Conservation (phyloP, 1,139 yeast genomes). For the Hemisphaericaspora xylofermentans region DNA sequence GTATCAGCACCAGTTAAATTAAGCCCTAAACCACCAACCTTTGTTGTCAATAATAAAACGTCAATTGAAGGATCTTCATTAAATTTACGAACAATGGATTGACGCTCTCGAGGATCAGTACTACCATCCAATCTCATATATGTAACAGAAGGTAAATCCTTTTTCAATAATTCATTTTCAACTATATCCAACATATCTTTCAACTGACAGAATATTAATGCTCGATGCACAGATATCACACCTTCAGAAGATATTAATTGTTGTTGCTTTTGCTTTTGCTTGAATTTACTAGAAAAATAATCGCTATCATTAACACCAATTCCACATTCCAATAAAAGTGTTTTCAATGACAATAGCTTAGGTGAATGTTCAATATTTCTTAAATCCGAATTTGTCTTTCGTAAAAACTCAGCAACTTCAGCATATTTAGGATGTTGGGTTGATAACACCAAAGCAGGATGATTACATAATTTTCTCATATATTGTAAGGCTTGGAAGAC, state of each 20-base stretch:
- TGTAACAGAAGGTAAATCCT: constrained; percentile 85
- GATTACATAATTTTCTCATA: constrained; percentile 95
- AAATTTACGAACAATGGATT: constrained; percentile 85
- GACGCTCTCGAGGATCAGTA: constrained; percentile 90
- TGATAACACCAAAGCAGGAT: constrained; percentile 89
- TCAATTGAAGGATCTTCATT: constrained; percentile 97
- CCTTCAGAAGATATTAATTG: constrained; percentile 54
- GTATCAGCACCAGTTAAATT: constrained; percentile 98
- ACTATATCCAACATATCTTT: constrained; percentile 98
- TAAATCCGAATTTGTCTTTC: constrained; percentile 57
- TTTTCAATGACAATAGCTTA: constrained; percentile 79
- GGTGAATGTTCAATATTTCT: constrained; percentile 87
- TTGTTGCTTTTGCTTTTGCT: constrained; percentile 30
- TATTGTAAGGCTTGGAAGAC: constrained; percentile 97
- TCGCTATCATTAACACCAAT: constrained; percentile 69
- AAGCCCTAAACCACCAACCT: constrained; percentile 97
- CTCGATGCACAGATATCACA: constrained; percentile 94
- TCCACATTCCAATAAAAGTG: constrained; percentile 87
- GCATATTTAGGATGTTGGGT: constrained; percentile 81
- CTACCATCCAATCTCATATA: constrained; percentile 95
- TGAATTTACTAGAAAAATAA: constrained; percentile 25
- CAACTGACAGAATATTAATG: constrained; percentile 91
- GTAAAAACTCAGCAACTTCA: constrained; percentile 61
- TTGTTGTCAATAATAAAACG: constrained; percentile 85
- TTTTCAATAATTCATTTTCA: constrained; percentile 81